Conservation (phyloP, 2,329 filamentous ascomycete species). For the Onygenales sp. region DNA sequence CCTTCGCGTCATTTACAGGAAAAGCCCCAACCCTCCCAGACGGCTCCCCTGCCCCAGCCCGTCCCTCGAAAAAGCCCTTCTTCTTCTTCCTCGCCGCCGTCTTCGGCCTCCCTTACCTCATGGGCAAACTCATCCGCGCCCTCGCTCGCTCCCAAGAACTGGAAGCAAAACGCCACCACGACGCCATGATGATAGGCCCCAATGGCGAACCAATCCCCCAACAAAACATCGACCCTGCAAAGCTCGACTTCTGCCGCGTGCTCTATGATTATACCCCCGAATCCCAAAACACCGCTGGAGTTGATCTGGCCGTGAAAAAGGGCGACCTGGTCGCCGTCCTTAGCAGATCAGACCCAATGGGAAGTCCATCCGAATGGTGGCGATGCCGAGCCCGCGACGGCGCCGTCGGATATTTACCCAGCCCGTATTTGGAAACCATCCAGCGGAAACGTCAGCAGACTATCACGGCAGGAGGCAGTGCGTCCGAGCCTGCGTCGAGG, state of each 20-base stretch:
- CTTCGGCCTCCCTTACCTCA: slow-evolving; percentile 90
- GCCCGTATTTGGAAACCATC: slow-evolving; percentile 76
- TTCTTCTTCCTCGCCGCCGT: slow-evolving; percentile 92
- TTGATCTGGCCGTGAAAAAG: slow-evolving; percentile 88
- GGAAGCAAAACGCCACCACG: slow-evolving; percentile 46
- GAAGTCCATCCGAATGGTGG: slow-evolving; percentile 95
- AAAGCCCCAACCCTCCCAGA: slow-evolving; percentile 51
- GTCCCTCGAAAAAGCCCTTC: slow-evolving; percentile 87
- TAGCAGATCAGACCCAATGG: slow-evolving; percentile 83
- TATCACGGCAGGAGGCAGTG: slow-evolving; percentile 25
- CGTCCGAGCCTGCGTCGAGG: not conserved
- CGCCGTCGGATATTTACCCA: slow-evolving; percentile 81
- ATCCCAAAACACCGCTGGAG: slow-evolving; percentile 49
- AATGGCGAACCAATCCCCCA: slow-evolving; percentile 35
- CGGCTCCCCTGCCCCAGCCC: slow-evolving; percentile 56
- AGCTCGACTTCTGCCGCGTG: slow-evolving; percentile 92
- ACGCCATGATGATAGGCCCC: slow-evolving; percentile 44
- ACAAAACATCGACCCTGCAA: slow-evolving; percentile 63
- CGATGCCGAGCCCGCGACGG: slow-evolving; percentile 83
- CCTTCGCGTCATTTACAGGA: slow-evolving; percentile 83
- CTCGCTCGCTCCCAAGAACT: slow-evolving; percentile 79
- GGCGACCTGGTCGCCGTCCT: slow-evolving; percentile 92
- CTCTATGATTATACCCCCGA: slow-evolving; percentile 91
- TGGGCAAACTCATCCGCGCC: slow-evolving; percentile 88
- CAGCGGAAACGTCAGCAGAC: slow-evolving; percentile 40